Conservation (phyloP, 345 rosid genomes). For the Trapa bicornis region DNA sequence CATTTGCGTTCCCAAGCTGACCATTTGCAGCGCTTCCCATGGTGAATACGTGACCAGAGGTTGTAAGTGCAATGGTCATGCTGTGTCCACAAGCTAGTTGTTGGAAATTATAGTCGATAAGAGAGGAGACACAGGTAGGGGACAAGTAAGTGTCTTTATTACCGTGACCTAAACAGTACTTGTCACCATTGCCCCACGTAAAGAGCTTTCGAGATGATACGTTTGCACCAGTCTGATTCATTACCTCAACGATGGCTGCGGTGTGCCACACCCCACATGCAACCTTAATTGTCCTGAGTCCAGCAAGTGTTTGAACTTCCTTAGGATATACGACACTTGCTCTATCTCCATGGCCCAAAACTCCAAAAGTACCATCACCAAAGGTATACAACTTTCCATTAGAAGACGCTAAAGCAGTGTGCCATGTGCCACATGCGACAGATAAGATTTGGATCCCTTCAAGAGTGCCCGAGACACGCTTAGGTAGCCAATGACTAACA, state of each 20-base stretch:
- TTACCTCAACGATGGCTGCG: slow-evolving; percentile 85
- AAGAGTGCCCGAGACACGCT: slow-evolving; percentile 63
- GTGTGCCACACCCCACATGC: slow-evolving; percentile 98
- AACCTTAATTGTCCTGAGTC: slow-evolving; percentile 67
- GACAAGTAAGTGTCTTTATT: slow-evolving; percentile 67
- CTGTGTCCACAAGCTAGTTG: slow-evolving; percentile 81
- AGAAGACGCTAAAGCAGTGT: slow-evolving; percentile 79
- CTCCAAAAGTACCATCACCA: slow-evolving; percentile 89
- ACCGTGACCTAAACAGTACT: slow-evolving; percentile 83
- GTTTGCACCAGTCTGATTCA: slow-evolving; percentile 41
- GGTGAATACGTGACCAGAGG: slow-evolving; percentile 87
- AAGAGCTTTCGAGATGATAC: slow-evolving; percentile 60
- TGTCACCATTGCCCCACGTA: slow-evolving; percentile 97
- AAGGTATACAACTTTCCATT: slow-evolving; percentile 80
- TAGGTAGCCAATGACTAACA: slow-evolving; percentile 88
- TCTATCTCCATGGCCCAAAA: slow-evolving; percentile 82
- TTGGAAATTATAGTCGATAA: slow-evolving; percentile 83
- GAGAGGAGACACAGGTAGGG: slow-evolving; percentile 77
- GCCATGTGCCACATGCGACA: slow-evolving; percentile 87
- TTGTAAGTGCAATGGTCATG: slow-evolving; percentile 78
- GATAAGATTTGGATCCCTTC: slow-evolving; percentile 92
- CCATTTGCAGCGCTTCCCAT: slow-evolving; percentile 74
- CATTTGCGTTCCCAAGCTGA: slow-evolving; percentile 56
- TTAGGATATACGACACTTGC: slow-evolving; percentile 58
- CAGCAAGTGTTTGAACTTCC: slow-evolving; percentile 59